Evolutionary conservation across 208 protist genomes (phyloP), one percentile per base, ranked within the genome.

Genomic region (Crithidia bombi): DNA sequence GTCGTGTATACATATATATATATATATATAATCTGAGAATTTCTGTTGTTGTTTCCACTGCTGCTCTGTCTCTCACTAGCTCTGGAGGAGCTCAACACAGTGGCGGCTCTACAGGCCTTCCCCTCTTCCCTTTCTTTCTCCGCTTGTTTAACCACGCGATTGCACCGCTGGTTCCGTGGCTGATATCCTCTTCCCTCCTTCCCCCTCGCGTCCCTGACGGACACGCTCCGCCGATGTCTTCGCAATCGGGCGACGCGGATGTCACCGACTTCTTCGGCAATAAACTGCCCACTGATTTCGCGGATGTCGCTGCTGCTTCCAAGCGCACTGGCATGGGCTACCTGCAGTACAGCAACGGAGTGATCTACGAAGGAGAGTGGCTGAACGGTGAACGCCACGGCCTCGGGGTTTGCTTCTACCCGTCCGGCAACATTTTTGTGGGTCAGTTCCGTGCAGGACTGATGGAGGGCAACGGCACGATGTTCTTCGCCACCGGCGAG

Each of bases 341-440:
- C 32, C 32, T 73, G 25, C 67, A 72, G 50, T 86, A 79, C 63
- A 46, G 47, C 43, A 79, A 84, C 36, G 83, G 83, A 3, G 78
- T 75, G 0, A 68, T 91, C 17, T 93, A 90, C 75, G 83, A 90
- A 32, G 89, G 85, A 4, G 66, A 79, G 38, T 75, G 68, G 38
- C 56, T 80, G 7, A 44, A 76, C 38, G 85, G 79, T 35, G 62
- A 79, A 46, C 81, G 79, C 5, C 74, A 91, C 61, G 89, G 83
- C 12, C 79, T 79, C 28, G 89, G 89, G 33, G 68, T 83, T 9
- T 85, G 84, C 43, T 86, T 74, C 47, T 91, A 83, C 67, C 33
- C 75, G 1, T 89, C 83, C 21, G 85, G 89, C 33, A 83, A 84
- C 63, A 83, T 94, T 26, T 91, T 78, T 54, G 75, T 85, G 0